These are phyloP conservation scores for Ampelocalamus luodianensis DNA, from an alignment of 176 grass and related monocot species.

Conservation along the genomic window DNA sequence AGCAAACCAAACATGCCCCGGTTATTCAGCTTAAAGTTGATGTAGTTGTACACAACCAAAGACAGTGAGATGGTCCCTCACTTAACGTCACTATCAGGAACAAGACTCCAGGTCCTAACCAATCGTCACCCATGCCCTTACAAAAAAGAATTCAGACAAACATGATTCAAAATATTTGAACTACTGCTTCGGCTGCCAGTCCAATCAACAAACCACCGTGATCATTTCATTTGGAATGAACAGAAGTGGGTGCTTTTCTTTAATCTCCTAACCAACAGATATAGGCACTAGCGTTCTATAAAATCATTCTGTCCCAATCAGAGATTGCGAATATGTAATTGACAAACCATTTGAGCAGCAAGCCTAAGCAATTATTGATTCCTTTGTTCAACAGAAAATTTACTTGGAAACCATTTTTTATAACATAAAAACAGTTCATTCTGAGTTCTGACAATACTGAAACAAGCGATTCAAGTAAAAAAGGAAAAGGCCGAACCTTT, in stretches of 20 bases:
- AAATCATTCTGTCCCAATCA: background rate
- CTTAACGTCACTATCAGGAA: background rate
- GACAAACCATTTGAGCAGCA: background rate
- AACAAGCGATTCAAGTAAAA: constrained; percentile 13
- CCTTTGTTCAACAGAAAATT: background rate
- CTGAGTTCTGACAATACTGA: background rate
- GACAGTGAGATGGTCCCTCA: background rate
- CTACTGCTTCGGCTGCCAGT: background rate
- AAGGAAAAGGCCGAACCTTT: constrained; percentile 56
- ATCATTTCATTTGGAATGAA: background rate
- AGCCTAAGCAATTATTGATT: background rate
- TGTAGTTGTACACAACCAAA: background rate
- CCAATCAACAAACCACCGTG: constrained; percentile 2
- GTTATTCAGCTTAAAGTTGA: background rate
- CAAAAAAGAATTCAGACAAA: background rate
- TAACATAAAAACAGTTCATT: background rate
- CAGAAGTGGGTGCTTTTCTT: background rate
- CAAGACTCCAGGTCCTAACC: background rate
- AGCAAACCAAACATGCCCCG: background rate
- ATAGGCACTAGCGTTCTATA: background rate
- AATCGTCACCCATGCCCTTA: background rate
- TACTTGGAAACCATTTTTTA: background rate
- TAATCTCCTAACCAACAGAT: background rate
- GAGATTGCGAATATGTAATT: background rate
- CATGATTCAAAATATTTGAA: constrained; percentile 21